These are phyloP conservation scores for Delphinella strobiligena DNA, from an alignment of 2,329 filamentous ascomycete genomes.

Conservation along the genomic window DNA sequence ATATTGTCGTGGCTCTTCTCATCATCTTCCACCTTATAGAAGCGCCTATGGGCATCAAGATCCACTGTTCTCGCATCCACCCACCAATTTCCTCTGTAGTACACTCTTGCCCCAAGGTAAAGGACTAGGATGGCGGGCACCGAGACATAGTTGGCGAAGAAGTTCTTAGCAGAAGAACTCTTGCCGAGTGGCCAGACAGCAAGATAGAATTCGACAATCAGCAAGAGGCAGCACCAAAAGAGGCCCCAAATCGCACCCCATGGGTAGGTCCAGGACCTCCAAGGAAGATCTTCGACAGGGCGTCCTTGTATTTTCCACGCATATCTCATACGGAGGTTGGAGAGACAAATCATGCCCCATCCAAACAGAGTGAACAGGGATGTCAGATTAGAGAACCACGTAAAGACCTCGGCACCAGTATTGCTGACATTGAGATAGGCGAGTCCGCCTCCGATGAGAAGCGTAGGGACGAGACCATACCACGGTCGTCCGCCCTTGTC, in stretches of 20 bases:
- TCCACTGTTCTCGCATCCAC: conserved; percentile 22
- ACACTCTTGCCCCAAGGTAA: conserved; percentile 29
- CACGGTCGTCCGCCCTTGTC: conserved; percentile 26
- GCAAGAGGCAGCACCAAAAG: conserved; percentile 31
- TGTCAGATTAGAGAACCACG: conserved; percentile 50
- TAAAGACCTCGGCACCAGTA: conserved; percentile 26
- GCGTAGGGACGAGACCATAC: conserved; percentile 18
- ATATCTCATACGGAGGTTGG: conserved; percentile 57
- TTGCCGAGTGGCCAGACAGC: conserved; percentile 31
- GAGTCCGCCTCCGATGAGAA: conserved; percentile 24
- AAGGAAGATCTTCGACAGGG: conserved; percentile 36
- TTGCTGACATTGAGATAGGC: conserved; percentile 25
- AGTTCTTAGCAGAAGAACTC: conserved; percentile 23
- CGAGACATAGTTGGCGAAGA: conserved; percentile 37
- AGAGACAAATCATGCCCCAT: conserved; percentile 59
- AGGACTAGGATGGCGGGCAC: conserved; percentile 31
- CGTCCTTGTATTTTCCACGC: conserved; percentile 51
- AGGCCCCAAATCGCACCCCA: conserved; percentile 33
- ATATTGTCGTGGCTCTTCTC: conserved; percentile 7
- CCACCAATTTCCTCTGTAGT: conserved; percentile 27
- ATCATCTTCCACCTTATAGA: conserved; percentile 13
- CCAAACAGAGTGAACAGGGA: conserved; percentile 61
- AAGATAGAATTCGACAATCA: conserved; percentile 37
- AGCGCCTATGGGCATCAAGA: conserved; percentile 21
- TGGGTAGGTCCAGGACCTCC: conserved; percentile 31